These are phyloP conservation scores for Xylaria venustula DNA, from an alignment of 495 filamentous ascomycete genomes.

Conservation along the genomic window DNA sequence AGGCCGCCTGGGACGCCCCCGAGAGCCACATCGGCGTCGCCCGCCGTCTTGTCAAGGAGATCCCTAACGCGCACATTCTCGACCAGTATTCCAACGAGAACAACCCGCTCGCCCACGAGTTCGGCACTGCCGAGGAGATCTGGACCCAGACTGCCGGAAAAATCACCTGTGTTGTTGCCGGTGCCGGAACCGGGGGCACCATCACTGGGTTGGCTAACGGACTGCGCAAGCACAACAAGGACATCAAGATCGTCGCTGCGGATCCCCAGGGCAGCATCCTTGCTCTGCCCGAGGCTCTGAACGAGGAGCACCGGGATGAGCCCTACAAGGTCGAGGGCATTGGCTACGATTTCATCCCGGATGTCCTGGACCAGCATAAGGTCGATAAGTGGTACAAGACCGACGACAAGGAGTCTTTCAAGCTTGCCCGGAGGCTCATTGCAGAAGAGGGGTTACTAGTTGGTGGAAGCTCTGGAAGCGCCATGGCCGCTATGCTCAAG, in stretches of 20 bases:
- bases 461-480: constrained; percentile 91
- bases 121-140: constrained; percentile 93
- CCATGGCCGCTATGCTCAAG: constrained; percentile 79
- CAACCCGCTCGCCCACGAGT: constrained; percentile 92
- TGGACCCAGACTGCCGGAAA: constrained; percentile 87
- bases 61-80: constrained; percentile 93
- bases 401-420: constrained; percentile 86
- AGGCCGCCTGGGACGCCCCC: constrained; percentile 89
- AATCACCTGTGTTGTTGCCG: constrained; percentile 83
- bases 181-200: constrained; percentile 93
- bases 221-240: constrained; percentile 78
- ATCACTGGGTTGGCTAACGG: constrained; percentile 88
- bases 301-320: constrained; percentile 74
- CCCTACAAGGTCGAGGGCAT: constrained; percentile 98
- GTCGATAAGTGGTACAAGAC: constrained; percentile 99
- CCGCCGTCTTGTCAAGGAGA: constrained; percentile 83
- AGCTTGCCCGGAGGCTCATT: constrained; percentile 83
- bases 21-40: constrained; percentile 98
- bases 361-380: constrained; percentile 76
- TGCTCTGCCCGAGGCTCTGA: constrained; percentile 73
- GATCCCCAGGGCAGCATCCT: constrained; percentile 90
- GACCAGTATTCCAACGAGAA: constrained; percentile 93
- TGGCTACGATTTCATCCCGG: constrained; percentile 96
- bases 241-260: constrained; percentile 83
- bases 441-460: constrained; percentile 93